Conservation (phyloP, 352 stramenopile species). For the Globisporangium viniferum region DNA sequence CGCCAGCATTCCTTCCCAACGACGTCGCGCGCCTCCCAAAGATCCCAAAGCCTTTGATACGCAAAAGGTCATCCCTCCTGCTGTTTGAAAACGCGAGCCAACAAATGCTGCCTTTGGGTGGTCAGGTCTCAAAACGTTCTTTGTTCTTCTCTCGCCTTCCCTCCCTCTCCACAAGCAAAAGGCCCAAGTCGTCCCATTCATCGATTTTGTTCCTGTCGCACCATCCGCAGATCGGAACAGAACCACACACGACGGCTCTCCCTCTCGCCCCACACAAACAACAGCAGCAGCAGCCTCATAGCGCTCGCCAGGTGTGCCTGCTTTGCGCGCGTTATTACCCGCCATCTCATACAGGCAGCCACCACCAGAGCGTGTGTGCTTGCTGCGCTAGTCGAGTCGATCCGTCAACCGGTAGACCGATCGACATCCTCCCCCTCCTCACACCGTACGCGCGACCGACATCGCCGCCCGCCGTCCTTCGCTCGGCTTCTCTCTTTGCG, state of each 20-base stretch:
- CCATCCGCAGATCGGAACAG: slow-evolving; percentile 32
- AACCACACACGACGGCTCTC: neutral
- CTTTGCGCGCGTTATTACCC: neutral
- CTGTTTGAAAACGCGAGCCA: neutral
- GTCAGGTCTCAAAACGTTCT: neutral
- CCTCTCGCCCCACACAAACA: neutral
- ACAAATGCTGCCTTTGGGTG: neutral
- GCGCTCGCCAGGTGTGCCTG: neutral
- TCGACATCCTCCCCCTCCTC: neutral
- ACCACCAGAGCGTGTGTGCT: neutral
- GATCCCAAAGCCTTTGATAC: neutral
- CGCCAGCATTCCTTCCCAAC: neutral
- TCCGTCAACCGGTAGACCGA: neutral
- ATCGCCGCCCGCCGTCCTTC: neutral
- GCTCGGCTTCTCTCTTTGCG: neutral
- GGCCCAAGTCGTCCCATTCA: slow-evolving; percentile 25
- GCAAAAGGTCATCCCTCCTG: slow-evolving; percentile 20
- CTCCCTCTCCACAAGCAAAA: neutral
- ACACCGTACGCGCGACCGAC: neutral
- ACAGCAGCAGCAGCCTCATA: neutral
- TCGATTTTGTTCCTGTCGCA: slow-evolving; percentile 35
- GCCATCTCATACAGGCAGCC: neutral
- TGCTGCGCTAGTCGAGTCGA: neutral
- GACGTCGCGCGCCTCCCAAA: neutral
- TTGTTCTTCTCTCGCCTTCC: neutral